Base-by-base conservation (phyloP, 169 alveolate genomes). In the Plasmodium cynomolgi region DNA sequence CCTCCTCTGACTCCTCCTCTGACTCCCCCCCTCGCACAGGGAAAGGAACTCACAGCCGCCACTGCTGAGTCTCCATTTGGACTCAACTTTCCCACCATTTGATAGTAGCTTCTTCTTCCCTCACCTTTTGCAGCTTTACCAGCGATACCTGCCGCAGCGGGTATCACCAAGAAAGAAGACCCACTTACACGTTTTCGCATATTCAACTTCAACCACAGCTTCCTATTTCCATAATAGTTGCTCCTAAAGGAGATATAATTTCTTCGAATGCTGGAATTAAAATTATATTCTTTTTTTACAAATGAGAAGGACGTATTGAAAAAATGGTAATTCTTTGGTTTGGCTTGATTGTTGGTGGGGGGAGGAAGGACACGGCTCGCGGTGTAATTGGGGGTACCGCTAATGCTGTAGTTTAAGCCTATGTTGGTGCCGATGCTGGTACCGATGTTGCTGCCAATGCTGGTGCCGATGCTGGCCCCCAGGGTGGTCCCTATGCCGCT, bases 211-310 rank as follows among this genome's bases (percentile, higher is more conserved):
- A 3, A 33, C 92, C 92, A 84, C 37, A 72, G 15, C 9, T 71
- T 84, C 50, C 77, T 84, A 11, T 56, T 84, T 15, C 71, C 41
- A 33, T 84, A 84, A n/a, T 84, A 84, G 31, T 84, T 84, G 1
- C 50, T 62, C 31, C 23, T 5, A 71, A 33, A 84, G 3, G 15
- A 26, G 8, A 84, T 37, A 23, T 84, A 84, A 71, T 72, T 71
- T 29, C 33, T 84, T 84, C 92, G 39, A 20, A 84, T 41, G 56
- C 92, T 84, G 17, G 83, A 71, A 31, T 84, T 84, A 17, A 84
- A 84, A 26, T 84, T 84, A 23, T 80, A 80, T 17, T 41, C 7
- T 44, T 23, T 83, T 17, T 56, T 56, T 72, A 56, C 73, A 62
- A 33, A 58, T 6, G 50, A 34, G 31, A 9, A 39, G 34, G 90